These are phyloP conservation scores for Tetrapisispora taiwanensis DNA, from an alignment of 805 yeast species.

Conservation along the genomic window DNA sequence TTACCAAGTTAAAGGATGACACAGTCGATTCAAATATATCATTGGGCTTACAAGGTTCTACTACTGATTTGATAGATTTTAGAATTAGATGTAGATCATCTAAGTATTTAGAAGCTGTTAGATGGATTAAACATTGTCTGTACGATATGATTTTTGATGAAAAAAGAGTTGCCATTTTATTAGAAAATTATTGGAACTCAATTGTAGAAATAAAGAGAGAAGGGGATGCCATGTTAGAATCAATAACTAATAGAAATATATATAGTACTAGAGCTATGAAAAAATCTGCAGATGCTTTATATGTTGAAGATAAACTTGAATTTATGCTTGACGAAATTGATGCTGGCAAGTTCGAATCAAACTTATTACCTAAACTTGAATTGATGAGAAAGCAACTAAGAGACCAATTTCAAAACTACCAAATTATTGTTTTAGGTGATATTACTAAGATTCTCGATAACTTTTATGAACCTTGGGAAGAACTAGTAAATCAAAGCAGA, in stretches of 20 bases:
- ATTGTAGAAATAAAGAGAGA: slow-evolving; percentile 32
- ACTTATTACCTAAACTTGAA: slow-evolving; percentile 26
- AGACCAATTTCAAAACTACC: slow-evolving; percentile 44
- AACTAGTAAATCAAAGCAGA: slow-evolving; percentile 12
- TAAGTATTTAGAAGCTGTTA: slow-evolving; percentile 58
- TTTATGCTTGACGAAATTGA: slow-evolving; percentile 41
- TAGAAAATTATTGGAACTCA: slow-evolving; percentile 32
- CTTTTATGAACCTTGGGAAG: slow-evolving; percentile 20
- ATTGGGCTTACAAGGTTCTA: slow-evolving; percentile 47
- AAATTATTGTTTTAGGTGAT: slow-evolving; percentile 66
- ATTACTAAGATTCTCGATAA: slow-evolving; percentile 34
- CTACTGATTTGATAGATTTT: slow-evolving; percentile 57
- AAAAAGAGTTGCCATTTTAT: slow-evolving; percentile 52
- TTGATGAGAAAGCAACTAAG: slow-evolving; percentile 44
- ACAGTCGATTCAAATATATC: slow-evolving; percentile 50
- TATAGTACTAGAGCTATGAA: slow-evolving; percentile 53
- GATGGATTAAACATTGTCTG: slow-evolving; percentile 64
- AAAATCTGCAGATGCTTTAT: slow-evolving; percentile 55
- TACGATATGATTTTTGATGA: slow-evolving; percentile 63
- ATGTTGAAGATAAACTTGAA: slow-evolving; percentile 48
- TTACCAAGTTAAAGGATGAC: slow-evolving; percentile 60
- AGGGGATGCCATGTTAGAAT: slow-evolving; percentile 47
- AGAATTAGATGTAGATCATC: slow-evolving; percentile 49
- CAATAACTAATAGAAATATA: slow-evolving; percentile 45
- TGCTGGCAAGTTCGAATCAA: slow-evolving; percentile 38